These are phyloP conservation scores for Heterobasidion parviporum DNA, from an alignment of 1,284 basidiomycete genomes.

Conservation along the genomic window DNA sequence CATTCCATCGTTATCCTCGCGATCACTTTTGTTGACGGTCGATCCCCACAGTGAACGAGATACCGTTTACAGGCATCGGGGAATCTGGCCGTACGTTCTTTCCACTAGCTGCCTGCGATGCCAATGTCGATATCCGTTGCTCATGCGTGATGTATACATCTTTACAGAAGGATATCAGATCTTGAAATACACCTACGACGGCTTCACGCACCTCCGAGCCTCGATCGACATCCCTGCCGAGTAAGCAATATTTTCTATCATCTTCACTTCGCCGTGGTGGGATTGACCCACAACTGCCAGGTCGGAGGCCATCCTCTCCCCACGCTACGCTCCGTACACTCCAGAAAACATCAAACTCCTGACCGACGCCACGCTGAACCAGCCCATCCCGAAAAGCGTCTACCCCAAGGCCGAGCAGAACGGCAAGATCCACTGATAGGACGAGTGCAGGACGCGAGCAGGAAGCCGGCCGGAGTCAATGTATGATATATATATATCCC, in stretches of 20 bases:
- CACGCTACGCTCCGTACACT: slow-evolving; percentile 30
- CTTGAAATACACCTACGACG: slow-evolving; percentile 36
- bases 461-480: too few species aligned
- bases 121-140: neutral
- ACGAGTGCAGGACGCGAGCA: too few species aligned
- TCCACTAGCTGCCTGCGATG: neutral
- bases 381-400: too few species aligned
- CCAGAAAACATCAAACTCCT: neutral
- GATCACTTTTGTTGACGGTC: too few species aligned
- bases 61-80: slow-evolving; percentile 35
- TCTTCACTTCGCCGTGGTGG: neutral
- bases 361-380: too few species aligned
- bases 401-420: too few species aligned
- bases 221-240: slow-evolving; percentile 29
- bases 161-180: slow-evolving; percentile 36
- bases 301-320: slow-evolving; percentile 18
- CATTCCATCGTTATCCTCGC: slow-evolving; percentile 1
- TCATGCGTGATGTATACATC: neutral
- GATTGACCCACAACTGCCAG: slow-evolving; percentile 12
- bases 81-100: slow-evolving; percentile 19
- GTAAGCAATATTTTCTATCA: slow-evolving; percentile 14
- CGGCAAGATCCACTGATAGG: too few species aligned
- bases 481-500: too few species aligned
- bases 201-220: slow-evolving; percentile 36
- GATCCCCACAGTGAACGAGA: slow-evolving; percentile 23